phyloP scores from a whole-genome alignment of 2,329 filamentous ascomycete genomes.

The Ophiostoma ips region DNA sequence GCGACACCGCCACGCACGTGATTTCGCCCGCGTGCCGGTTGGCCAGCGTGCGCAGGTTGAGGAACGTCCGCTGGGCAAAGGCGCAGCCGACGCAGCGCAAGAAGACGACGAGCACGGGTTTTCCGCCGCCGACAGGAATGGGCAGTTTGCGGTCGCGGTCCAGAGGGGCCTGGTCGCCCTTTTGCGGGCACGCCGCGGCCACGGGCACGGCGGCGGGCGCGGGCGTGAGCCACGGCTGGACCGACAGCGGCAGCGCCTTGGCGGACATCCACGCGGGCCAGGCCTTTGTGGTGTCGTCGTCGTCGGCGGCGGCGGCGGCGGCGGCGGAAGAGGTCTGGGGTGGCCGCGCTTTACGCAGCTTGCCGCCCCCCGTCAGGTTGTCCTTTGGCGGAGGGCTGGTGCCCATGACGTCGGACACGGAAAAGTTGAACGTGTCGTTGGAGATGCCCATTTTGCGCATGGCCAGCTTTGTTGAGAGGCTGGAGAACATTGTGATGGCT shows the following conservation, averaged over 20 bases:
- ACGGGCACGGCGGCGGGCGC: constrained; percentile 35
- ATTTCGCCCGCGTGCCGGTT: constrained; percentile 35
- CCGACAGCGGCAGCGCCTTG: constrained; percentile 35
- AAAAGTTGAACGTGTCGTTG: constrained; percentile 33
- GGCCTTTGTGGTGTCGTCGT: constrained; percentile 16
- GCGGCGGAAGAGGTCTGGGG: constrained; percentile 19
- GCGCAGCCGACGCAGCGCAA: constrained; percentile 42
- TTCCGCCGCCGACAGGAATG: constrained; percentile 27
- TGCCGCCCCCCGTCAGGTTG: constrained; percentile 9
- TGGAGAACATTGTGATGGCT: constrained; percentile 49
- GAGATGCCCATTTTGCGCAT: constrained; percentile 42
- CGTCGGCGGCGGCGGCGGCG: constrained; percentile 14
- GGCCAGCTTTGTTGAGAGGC: constrained; percentile 42
- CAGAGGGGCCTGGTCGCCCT: constrained; percentile 33
- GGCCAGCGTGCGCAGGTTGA: constrained; percentile 39
- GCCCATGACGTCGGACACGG: constrained; percentile 21
- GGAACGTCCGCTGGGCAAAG: constrained; percentile 43
- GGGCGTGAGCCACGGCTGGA: constrained; percentile 39
- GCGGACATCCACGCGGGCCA: constrained; percentile 36
- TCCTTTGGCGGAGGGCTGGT: not conserved
- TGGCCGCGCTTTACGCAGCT: constrained; percentile 15
- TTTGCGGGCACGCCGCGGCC: constrained; percentile 27
- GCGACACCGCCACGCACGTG: constrained; percentile 44
- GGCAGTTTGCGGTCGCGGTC: constrained; percentile 33
- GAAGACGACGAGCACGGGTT: constrained; percentile 34